Conservation (phyloP, 2,329 filamentous ascomycete species). For the Alternaria atra region DNA sequence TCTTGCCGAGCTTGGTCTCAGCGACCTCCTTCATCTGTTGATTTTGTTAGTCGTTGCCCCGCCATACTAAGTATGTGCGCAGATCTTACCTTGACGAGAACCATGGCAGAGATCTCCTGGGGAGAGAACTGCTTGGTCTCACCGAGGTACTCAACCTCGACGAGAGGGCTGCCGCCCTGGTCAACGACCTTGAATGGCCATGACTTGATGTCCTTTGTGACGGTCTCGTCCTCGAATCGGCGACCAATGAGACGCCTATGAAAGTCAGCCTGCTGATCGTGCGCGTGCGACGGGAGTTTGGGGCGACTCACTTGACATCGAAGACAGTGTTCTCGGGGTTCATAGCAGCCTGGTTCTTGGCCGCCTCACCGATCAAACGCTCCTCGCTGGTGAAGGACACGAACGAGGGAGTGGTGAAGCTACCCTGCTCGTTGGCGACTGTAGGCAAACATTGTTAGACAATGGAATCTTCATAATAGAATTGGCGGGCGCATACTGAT, state of each 20-base stretch:
- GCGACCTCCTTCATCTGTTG: conserved; percentile 97
- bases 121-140: conserved; percentile 96
- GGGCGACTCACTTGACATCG: conserved; percentile 89
- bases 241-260: conserved; percentile 94
- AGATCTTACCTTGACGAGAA: conserved; percentile 84
- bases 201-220: conserved; percentile 98
- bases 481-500: conserved; percentile 73
- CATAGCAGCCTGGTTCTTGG: conserved; percentile 99
- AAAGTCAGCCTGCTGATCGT: conserved; percentile 41
- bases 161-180: conserved; percentile 85
- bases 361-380: conserved; percentile 98
- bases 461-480: conserved; percentile 6
- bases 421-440: conserved; percentile 99
- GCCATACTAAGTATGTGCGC: not conserved
- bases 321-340: conserved; percentile 99
- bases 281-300: not conserved
- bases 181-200: conserved; percentile 99
- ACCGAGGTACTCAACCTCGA: conserved; percentile 94
- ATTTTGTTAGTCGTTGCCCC: conserved; percentile 30
- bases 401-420: conserved; percentile 98
- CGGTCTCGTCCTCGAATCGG: conserved; percentile 91
- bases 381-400: conserved; percentile 99
- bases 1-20: conserved; percentile 97
- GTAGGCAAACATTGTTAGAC: conserved; percentile 35
- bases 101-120: conserved; percentile 99